These are phyloP conservation scores for Tribonema minus DNA, from an alignment of 108 stramenopile species.

Conservation along the genomic window DNA sequence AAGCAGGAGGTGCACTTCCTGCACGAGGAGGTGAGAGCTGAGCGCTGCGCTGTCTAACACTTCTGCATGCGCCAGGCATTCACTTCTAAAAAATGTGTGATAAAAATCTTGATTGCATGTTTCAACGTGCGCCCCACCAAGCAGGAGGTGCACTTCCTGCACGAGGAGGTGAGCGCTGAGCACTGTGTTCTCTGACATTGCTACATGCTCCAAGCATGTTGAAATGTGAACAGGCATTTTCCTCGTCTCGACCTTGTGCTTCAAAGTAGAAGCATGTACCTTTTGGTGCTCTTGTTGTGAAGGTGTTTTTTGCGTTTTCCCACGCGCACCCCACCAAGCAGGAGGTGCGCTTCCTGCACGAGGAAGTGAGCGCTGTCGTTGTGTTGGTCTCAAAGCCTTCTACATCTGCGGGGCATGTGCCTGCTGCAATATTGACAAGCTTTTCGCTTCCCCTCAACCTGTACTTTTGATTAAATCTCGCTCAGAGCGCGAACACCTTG, in stretches of 20 bases:
- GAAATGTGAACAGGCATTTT: no score
- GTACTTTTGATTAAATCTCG: no score
- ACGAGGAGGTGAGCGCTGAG: conserved; percentile 76
- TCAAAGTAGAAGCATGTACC: no score
- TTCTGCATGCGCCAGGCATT: conserved; percentile 46
- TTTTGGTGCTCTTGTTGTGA: conserved; percentile 37
- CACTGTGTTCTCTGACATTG: conserved; percentile 50
- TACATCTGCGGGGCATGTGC: conserved; percentile 48
- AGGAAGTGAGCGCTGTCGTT: conserved; percentile 72
- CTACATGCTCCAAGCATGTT: conserved; percentile 46
- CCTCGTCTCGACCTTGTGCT: no score
- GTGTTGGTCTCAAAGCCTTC: conserved; percentile 39
- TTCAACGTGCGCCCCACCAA: conserved; percentile 98
- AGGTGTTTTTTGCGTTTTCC: conserved; percentile 54
- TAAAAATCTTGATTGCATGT: conserved; percentile 48
- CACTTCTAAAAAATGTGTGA: conserved; percentile 35
- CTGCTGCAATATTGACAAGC: no score
- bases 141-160: conserved; percentile 76
- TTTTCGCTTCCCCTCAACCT: no score
- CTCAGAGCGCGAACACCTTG: no score
- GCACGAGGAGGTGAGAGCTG: conserved; percentile 74
- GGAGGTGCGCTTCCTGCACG: conserved; percentile 80
- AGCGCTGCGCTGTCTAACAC: conserved; percentile 51
- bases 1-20: conserved; percentile 84
- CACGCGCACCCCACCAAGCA: conserved; percentile 97